Base-by-base conservation (phyloP, 768 basidiomycete species). In the Mycena amicta region DNA sequence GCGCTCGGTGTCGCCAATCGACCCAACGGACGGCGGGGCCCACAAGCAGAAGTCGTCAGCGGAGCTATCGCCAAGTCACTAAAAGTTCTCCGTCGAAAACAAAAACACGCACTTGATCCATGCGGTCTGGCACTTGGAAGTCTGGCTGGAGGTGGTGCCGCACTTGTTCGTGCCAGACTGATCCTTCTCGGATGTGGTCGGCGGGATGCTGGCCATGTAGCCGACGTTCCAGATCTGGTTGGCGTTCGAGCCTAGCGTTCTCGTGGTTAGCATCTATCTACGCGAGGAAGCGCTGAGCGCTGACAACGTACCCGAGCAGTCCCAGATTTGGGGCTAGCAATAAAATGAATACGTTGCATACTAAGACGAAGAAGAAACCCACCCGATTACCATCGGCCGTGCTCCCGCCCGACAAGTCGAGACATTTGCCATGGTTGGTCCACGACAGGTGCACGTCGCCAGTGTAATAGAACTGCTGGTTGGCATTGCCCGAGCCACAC, bases 101-200 rank as follows among this genome's bases (percentile, higher is more conserved):
- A 30, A 41, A 72, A 71, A 8, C 1, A 71, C 77, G 57, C 70
- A 80, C 83, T 89, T 90, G 56, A 87, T 74, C 71, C 83, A 83
- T 8, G 79, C 74, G 0, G 89, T 92, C 71, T 92, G 90, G 70
- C 90, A 92, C 31, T 83, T 70, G 0, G 90, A 89, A 8, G 74
- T 52, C 59, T 82, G 82, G 70, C 77, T 81, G 56, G 84, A 79
- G 11, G 72, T 72, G 1, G 82, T 78, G 1, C 86, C 88, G 67
- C 92, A 95, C 54, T 79, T 72, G 72, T 92, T 89, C 30, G 81
- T 84, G 20, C 87, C 88, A 39, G 71, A 73, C 66, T 90, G 90
- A 12, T 80, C 87, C 31, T 79, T 71, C 68, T 90, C 83, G 8
- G 82, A 80, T 15, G 77, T 77, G 39, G 72, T 56, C 20, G 85